Conservation (phyloP, 768 basidiomycete genomes). For the Neoboletus brunneissimus region DNA sequence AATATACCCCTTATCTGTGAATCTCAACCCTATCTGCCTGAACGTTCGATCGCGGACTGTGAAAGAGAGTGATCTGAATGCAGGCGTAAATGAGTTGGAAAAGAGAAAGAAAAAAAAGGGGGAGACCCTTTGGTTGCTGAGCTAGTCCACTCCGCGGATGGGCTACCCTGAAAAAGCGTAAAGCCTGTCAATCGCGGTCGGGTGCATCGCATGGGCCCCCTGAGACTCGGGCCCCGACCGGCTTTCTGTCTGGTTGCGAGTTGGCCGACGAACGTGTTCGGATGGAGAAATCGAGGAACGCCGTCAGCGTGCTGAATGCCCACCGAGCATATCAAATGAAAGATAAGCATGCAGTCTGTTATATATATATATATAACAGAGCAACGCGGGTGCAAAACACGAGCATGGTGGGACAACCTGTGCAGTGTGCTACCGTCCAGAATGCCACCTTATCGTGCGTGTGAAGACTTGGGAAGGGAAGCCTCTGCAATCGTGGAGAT, state of each 20-base stretch:
- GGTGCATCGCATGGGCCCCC: neutral
- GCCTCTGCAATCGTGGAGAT: neutral
- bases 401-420: neutral
- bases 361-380: neutral
- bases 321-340: neutral
- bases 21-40: neutral
- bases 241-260: neutral
- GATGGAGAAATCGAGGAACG: neutral
- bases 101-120: neutral
- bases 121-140: neutral
- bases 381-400: neutral
- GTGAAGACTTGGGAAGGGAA: constrained; percentile 1
- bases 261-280: constrained; percentile 7
- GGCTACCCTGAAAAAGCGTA: constrained; percentile 4
- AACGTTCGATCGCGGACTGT: constrained; percentile 2
- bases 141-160: constrained; percentile 1
- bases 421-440: neutral
- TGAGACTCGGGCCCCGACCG: neutral
- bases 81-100: neutral
- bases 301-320: neutral
- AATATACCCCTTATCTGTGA: neutral
- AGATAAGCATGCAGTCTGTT: neutral
- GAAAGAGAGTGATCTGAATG: neutral
- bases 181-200: neutral
- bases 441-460: neutral